Percentiles rank a stretch among this genome's conserved stretches.
These are phyloP conservation scores for Cytospora leucostoma DNA, from an alignment of 2,329 filamentous ascomycete genomes.

Conservation along the genomic window DNA sequence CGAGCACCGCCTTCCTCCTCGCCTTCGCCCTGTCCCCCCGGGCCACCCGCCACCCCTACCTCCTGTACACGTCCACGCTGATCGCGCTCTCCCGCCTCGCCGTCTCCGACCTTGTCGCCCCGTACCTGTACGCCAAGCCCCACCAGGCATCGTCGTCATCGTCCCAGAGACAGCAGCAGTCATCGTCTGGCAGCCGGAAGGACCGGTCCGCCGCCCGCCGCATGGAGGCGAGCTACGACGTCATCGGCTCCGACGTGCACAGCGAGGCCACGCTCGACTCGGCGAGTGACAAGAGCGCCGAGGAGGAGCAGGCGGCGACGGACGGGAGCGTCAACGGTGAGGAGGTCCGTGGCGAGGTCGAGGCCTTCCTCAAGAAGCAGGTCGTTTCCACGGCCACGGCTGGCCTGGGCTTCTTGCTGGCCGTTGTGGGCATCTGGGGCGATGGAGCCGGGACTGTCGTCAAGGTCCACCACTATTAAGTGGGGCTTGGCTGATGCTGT, in stretches of 20 bases:
- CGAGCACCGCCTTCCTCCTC: constrained; percentile 71
- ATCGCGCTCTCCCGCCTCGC: constrained; percentile 62
- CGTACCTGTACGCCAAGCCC: constrained; percentile 41
- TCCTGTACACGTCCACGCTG: constrained; percentile 79
- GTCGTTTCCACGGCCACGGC: constrained; percentile 55
- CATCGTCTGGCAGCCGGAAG: constrained; percentile 30
- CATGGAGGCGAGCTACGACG: constrained; percentile 74
- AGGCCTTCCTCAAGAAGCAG: constrained; percentile 57
- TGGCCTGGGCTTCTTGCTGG: constrained; percentile 60
- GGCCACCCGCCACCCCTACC: constrained; percentile 79
- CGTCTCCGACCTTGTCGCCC: constrained; percentile 51
- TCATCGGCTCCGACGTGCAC: constrained; percentile 55
- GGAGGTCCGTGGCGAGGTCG: constrained; percentile 59
- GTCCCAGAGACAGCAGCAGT: constrained; percentile 18
- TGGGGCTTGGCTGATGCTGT: neutral
- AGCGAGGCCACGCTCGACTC: constrained; percentile 45
- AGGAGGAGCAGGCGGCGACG: constrained; percentile 45
- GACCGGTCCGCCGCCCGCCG: constrained; percentile 39
- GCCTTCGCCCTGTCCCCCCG: constrained; percentile 77
- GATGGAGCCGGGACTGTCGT: constrained; percentile 21
- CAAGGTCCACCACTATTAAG: constrained; percentile 15
- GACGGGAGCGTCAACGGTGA: constrained; percentile 59
- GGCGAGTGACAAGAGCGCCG: constrained; percentile 51
- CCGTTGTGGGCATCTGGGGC: constrained; percentile 62
- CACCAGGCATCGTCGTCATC: constrained; percentile 22